Conservation (phyloP, 108 stramenopile species). For the Nitzschia putrida region DNA sequence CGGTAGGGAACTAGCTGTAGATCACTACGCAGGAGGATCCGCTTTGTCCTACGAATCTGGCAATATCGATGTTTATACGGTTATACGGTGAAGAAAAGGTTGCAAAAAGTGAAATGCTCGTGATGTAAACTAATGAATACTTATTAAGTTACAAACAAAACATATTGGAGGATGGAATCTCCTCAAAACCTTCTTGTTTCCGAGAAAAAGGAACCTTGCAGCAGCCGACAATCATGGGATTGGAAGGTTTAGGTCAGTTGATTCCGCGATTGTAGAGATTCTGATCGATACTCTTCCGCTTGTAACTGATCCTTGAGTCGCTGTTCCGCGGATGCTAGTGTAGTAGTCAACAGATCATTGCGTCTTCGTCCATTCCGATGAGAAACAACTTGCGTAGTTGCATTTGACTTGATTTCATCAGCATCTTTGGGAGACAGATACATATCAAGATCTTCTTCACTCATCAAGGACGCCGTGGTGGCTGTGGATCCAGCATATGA, state of each 20-base stretch:
- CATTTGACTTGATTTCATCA: slow-evolving; percentile 11
- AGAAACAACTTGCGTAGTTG: slow-evolving; percentile 17
- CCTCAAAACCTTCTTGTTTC: too few relatives aligned
- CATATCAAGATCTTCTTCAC: slow-evolving; percentile 7
- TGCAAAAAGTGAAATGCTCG: too few relatives aligned
- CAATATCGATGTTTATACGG: too few relatives aligned
- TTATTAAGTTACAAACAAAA: too few relatives aligned
- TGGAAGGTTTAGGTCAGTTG: background rate
- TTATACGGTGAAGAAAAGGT: too few relatives aligned
- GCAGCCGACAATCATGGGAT: too few relatives aligned
- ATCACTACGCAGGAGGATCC: too few relatives aligned
- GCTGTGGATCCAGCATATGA: slow-evolving; percentile 13
- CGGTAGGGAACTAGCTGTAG: too few relatives aligned
- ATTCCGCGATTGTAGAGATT: background rate
- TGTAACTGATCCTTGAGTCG: background rate
- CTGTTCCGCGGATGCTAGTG: slow-evolving; percentile 13
- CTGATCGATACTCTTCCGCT: slow-evolving; percentile 7
- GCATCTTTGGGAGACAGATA: background rate
- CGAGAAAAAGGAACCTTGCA: too few relatives aligned
- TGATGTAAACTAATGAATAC: too few relatives aligned
- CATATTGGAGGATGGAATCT: too few relatives aligned
- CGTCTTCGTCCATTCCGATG: background rate
- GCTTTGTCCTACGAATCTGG: too few relatives aligned
- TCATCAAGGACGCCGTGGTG: slow-evolving; percentile 17
- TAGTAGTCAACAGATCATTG: background rate